Conservation (phyloP, 192 early-diverging fungal genomes). For the Podila epicladia region DNA sequence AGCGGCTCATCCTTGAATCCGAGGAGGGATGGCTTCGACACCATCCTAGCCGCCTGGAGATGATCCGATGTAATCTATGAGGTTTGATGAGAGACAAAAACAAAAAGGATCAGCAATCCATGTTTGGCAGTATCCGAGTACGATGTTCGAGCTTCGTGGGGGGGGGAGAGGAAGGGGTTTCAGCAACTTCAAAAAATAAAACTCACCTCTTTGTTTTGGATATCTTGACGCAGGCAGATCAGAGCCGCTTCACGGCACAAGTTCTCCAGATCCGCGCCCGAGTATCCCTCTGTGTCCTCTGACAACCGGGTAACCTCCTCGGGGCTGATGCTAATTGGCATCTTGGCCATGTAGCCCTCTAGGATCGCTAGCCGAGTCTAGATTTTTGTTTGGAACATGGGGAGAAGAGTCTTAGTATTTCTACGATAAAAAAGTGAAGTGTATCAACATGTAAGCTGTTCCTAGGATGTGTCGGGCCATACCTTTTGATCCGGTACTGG, state of each 20-base stretch:
- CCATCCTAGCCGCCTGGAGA: constrained; percentile 25
- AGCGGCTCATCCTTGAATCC: constrained; percentile 14
- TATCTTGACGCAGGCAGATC: constrained; percentile 67
- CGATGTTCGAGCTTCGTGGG: too few species aligned
- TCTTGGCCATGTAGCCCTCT: constrained; percentile 62
- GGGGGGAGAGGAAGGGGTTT: too few species aligned
- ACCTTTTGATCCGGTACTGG: constrained; percentile 66
- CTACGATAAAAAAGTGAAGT: not conserved
- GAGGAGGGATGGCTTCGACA: constrained; percentile 33
- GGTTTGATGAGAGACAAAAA: not conserved
- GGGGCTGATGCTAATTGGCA: constrained; percentile 59
- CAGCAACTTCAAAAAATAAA: too few species aligned
- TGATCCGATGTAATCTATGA: constrained; percentile 19
- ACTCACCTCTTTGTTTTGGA: constrained; percentile 61
- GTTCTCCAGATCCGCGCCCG: constrained; percentile 84
- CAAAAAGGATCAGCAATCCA: not conserved
- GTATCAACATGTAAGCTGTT: not conserved
- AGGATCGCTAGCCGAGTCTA: constrained; percentile 69
- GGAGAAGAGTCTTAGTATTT: too few species aligned
- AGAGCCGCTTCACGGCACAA: constrained; percentile 85
- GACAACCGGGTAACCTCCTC: constrained; percentile 59
- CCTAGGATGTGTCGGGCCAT: not conserved
- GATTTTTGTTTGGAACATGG: not conserved
- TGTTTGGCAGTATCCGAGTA: too few species aligned
- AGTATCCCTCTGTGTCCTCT: constrained; percentile 64